Base-by-base conservation (phyloP, 1,139 yeast species). In the Scheffersomyces illinoinensis region DNA sequence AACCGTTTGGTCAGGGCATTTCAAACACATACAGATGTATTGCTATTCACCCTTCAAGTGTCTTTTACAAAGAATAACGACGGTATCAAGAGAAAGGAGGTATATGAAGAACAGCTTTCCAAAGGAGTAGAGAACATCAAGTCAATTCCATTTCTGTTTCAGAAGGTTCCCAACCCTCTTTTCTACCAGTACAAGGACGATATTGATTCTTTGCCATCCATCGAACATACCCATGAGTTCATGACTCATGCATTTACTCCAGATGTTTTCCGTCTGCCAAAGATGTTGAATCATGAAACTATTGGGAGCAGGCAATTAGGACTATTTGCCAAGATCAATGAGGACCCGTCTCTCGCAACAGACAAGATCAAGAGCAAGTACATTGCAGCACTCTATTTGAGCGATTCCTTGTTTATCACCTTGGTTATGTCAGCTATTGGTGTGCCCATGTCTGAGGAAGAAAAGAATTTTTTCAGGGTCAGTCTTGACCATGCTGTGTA, bases 401-500 rank as follows among this genome's bases (percentile, higher is more conserved):
- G 71, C 26, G 70, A 67, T 62, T 64, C 74, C 12, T 61, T 74
- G 43, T 77, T 67, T 63, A 66, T 77, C 59, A 69, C 71, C 0
- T 60, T 71, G 3, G 54, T 73, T 43, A 56, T 66, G 7, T 66
- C 65, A n/a, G 68, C 71, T 0, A 52, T 76, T 46, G 82, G 82
- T 2, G 59, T 72, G 24, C 70, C 75, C 1, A 60, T 71, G 47
- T 65, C 64, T 50, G 48, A 55, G 49, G 65, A 57, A 49, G 68
- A 66, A 50, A 57, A 62, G 17, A 59, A 62, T 53, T 78, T 75
- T 64, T 76, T 74, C 68, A 70, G 81, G 55, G 83, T 80, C 2
- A 75, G 79, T 56, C 72, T 80, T 65, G 83, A 79, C 64, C 83
- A 79, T 61, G 59, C 76, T n/a, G 66, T 79, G 23, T 76, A 70